Conservation (phyloP, 2,329 filamentous ascomycete genomes). For the Xylaria sp. region DNA sequence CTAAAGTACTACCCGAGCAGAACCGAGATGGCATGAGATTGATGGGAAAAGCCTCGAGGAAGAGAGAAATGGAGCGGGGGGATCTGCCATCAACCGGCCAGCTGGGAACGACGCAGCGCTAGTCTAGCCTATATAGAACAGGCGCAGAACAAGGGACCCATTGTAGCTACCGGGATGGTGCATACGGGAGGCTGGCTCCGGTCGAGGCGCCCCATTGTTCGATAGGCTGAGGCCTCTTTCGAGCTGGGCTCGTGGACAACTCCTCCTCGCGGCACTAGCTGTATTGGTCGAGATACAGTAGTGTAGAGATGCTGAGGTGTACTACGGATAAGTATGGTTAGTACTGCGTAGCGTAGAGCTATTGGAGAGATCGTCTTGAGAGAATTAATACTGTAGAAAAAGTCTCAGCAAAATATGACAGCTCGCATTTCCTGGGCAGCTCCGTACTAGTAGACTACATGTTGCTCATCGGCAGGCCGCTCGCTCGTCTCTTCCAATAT, state of each 20-base stretch:
- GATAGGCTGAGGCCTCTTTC: constrained; percentile 27
- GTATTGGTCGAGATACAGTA: constrained; percentile 16
- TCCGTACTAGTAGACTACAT: neutral
- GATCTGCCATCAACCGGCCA: constrained; percentile 47
- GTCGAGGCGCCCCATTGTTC: constrained; percentile 33
- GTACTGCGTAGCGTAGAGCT: neutral
- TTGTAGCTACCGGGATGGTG: constrained; percentile 25
- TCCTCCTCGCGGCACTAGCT: constrained; percentile 9
- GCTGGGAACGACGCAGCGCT: constrained; percentile 43
- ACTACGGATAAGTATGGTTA: neutral
- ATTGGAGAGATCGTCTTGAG: neutral
- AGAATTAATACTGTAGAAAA: constrained; percentile 17
- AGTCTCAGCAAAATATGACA: constrained; percentile 29
- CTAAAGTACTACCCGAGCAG: constrained; percentile 12
- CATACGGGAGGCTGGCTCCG: constrained; percentile 34
- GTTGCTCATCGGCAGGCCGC: constrained; percentile 2
- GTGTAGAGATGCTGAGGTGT: constrained; percentile 3
- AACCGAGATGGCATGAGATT: constrained; percentile 22
- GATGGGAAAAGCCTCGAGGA: constrained; percentile 32
- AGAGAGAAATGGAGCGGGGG: constrained; percentile 38
- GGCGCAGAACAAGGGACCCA: neutral
- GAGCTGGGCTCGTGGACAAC: neutral
- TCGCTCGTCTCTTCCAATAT: neutral
- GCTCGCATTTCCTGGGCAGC: constrained; percentile 4
- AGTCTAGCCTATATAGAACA: neutral